Percentiles rank a stretch among this genome's conserved stretches.
Conservation (phyloP, 139 green algal genomes). For the Asterochloris erici region DNA sequence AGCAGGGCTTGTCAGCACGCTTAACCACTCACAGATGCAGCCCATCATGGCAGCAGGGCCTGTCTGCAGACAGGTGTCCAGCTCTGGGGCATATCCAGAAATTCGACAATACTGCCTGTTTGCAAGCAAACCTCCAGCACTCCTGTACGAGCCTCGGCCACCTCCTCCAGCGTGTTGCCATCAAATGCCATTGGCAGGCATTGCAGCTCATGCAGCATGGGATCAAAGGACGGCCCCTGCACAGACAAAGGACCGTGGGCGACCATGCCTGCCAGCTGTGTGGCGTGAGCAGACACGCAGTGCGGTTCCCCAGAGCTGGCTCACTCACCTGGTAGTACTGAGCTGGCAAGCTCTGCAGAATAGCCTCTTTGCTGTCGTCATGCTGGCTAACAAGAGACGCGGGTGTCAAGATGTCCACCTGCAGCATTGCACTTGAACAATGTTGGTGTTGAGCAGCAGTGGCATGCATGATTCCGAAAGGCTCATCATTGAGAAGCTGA, state of each 20-base stretch:
- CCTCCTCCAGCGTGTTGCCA: conserved; percentile 20
- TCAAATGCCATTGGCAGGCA: neutral
- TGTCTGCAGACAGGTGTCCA: neutral
- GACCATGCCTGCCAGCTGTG: too few species aligned
- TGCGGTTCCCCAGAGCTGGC: too few species aligned
- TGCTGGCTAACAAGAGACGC: conserved; percentile 4
- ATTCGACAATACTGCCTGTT: neutral
- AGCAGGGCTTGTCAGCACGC: too few species aligned
- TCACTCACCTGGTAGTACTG: conserved; percentile 8
- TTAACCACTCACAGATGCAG: too few species aligned
- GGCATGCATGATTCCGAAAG: neutral
- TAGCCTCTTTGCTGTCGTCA: neutral
- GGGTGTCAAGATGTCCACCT: neutral
- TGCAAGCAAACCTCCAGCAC: conserved; percentile 36
- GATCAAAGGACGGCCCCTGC: conserved; percentile 15
- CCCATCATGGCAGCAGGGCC: neutral
- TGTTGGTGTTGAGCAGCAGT: neutral
- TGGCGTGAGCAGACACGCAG: too few species aligned
- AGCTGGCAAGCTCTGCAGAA: conserved; percentile 2
- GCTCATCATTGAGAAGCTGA: too few species aligned
- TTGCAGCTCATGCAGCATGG: conserved; percentile 16
- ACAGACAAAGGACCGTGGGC: too few species aligned
- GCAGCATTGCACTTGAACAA: neutral
- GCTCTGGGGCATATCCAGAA: neutral
- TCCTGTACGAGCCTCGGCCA: conserved; percentile 35